phyloP scores from a whole-genome alignment of 2,329 filamentous ascomycete genomes.

The Fusarium euwallaceae region DNA sequence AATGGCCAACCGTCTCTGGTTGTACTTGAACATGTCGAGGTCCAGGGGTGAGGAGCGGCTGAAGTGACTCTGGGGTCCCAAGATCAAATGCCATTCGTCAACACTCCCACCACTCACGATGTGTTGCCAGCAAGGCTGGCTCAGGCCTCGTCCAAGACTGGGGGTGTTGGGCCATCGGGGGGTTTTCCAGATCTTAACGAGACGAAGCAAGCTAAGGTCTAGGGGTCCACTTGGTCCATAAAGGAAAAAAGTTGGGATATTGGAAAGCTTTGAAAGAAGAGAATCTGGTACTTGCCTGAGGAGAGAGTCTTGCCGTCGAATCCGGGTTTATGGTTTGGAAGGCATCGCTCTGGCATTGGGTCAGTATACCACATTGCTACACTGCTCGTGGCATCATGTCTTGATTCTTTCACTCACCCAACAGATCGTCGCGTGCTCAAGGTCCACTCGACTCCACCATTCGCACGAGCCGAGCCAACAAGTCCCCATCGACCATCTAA shows the following conservation, averaged over 20 bases:
- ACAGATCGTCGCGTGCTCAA: constrained; percentile 3
- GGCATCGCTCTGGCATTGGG: constrained; percentile 5
- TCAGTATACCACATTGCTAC: constrained; percentile 12
- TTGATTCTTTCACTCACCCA: constrained; percentile 19
- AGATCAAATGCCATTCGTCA: not conserved
- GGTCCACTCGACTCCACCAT: constrained; percentile 33
- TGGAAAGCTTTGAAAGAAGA: constrained; percentile 3
- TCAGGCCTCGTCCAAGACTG: not conserved
- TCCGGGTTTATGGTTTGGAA: not conserved
- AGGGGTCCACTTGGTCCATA: constrained; percentile 7
- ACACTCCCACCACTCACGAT: not conserved
- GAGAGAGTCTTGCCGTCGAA: not conserved
- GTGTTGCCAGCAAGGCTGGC: not conserved
- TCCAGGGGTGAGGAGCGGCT: not conserved
- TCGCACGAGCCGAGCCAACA: constrained; percentile 8
- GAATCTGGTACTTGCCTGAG: constrained; percentile 7
- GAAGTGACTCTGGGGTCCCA: not conserved
- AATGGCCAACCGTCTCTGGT: not conserved
- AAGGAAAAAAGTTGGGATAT: not conserved
- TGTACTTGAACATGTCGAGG: not conserved
- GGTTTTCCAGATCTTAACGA: not conserved
- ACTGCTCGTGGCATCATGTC: not conserved
- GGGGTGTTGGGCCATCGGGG: not conserved
- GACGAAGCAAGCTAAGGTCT: not conserved
- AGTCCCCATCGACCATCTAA: constrained; percentile 10